These are phyloP conservation scores for Penstemon eatonii DNA, from an alignment of 257 asterid species.

Conservation along the genomic window DNA sequence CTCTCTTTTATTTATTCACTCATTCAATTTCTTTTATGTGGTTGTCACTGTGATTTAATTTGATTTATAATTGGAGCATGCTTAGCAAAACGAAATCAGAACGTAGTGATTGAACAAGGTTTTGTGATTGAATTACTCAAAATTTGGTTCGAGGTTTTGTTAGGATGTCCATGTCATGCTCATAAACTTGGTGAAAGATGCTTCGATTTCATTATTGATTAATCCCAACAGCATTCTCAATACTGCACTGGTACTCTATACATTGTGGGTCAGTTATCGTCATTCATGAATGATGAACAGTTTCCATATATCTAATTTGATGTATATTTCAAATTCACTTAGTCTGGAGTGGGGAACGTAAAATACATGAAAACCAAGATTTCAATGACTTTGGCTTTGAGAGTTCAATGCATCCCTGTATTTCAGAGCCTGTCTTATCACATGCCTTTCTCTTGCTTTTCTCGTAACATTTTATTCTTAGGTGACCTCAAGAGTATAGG, in stretches of 20 bases:
- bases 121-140: neutral
- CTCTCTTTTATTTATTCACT: constrained; percentile 16
- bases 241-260: neutral
- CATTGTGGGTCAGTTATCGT: neutral
- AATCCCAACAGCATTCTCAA: neutral
- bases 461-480: constrained; percentile 3
- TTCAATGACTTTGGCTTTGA: neutral
- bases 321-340: neutral
- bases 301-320: neutral
- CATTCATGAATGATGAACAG: neutral
- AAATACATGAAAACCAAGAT: neutral
- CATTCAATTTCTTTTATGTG: neutral
- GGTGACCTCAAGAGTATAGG: neutral
- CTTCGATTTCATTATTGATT: neutral
- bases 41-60: neutral
- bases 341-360: neutral
- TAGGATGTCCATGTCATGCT: neutral
- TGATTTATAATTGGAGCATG: neutral
- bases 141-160: neutral
- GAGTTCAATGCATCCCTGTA: neutral
- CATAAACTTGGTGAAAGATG: neutral
- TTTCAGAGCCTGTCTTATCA: neutral
- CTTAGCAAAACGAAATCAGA: neutral
- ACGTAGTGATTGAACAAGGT: constrained; percentile 12
- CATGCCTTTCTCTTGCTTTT: neutral